Base-by-base conservation (phyloP, 306 rosid species). In the Trichosanthes truncata region DNA sequence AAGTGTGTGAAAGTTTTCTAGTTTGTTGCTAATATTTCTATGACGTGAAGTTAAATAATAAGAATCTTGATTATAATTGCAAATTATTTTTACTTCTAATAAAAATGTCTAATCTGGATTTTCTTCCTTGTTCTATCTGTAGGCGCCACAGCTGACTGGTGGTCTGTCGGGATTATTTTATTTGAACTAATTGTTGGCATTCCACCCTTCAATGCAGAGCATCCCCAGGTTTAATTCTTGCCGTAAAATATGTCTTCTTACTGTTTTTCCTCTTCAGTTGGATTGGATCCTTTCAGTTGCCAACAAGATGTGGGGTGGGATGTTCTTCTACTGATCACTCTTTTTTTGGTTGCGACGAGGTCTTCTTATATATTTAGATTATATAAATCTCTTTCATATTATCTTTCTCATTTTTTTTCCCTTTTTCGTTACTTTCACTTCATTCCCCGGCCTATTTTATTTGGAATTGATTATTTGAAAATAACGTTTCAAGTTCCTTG, bases 71-170 rank as follows among this genome's bases (percentile, higher is more conserved):
- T 29, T 45, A 18, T 31, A 7, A 9, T 48, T 48, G 59, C 12
- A 26, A 73, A 73, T 49, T 6, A 48, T 29, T 48, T 48, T 29
- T 73, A 48, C 8, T 48, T 15, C 13, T 73, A 13, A 48, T 48
- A 29, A 73, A 13, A 46, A 29, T 73, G 4, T 51, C 77, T 48
- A 23, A 26, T 80, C n/a, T 76, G 52, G 26, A 25, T 77, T 11
- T 77, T 65, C 20, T 53, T n/a, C 61, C 26, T 78, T 72, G 45
- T 51, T 56, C 7, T 68, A 53, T 80, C 57, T 80, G 74, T 87
- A 96, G 99, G 87, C 51, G 89, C 88, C 84, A 96, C 98, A 72
- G 99, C 99, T 0, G 99, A 96, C 87, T 96, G 99, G 99, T 96
- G 99, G 99, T 96, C 99, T 81, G 99, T 93, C 80, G 99, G 99